phyloP scores from a whole-genome alignment of 306 rosid species.

The Cucurbita argyrosperma region DNA sequence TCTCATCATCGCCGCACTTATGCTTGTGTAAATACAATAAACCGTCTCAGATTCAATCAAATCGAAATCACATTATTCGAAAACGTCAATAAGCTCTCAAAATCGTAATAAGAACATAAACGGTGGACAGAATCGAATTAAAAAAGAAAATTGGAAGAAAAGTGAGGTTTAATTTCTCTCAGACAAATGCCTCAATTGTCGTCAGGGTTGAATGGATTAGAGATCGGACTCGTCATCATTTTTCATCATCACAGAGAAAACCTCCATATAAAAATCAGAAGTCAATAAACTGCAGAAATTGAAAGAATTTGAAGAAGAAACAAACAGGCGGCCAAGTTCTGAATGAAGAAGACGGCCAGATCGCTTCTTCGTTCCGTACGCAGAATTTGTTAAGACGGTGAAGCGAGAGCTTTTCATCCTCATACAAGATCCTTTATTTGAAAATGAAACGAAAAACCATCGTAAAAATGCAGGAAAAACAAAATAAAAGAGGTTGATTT shows the following conservation, averaged over 20 bases:
- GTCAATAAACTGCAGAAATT: too few species aligned
- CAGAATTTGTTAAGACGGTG: not conserved
- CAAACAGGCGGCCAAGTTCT: too few species aligned
- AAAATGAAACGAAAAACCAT: too few species aligned
- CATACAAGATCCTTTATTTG: too few species aligned
- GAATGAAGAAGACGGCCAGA: not conserved
- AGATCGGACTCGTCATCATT: constrained; percentile 23
- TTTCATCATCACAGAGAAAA: constrained; percentile 19
- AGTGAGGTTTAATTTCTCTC: constrained; percentile 8
- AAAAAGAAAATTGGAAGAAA: too few species aligned
- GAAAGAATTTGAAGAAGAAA: too few species aligned
- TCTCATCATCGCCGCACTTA: constrained; percentile 4
- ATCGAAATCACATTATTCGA: not conserved
- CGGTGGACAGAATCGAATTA: too few species aligned
- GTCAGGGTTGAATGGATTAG: constrained; percentile 17
- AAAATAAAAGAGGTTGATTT: not conserved
- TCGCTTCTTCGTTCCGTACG: not conserved
- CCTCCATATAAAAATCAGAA: not conserved
- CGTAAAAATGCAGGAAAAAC: not conserved
- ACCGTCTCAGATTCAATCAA: too few species aligned
- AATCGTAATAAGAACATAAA: too few species aligned
- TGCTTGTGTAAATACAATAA: too few species aligned
- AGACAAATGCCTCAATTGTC: constrained; percentile 27
- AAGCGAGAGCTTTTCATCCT: too few species aligned
- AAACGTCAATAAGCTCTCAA: not conserved